Percentiles rank a stretch among this genome's conserved stretches.
These are phyloP conservation scores for Podosphaera aphanis DNA, from an alignment of 2,329 filamentous ascomycete species.

Conservation along the genomic window DNA sequence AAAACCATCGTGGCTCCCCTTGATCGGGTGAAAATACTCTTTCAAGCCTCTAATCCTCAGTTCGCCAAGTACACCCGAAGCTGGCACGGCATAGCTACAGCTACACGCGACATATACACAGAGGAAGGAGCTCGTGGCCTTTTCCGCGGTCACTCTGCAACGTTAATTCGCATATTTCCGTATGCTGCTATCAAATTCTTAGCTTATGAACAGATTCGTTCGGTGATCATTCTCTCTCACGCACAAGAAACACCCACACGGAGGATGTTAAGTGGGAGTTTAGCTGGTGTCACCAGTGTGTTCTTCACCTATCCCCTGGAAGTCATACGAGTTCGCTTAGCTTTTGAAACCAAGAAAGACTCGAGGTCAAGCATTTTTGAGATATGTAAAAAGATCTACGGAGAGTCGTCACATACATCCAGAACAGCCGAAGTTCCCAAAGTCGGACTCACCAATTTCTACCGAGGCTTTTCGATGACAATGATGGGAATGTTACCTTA, in stretches of 20 bases:
- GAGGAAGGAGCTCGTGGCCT: conserved; percentile 53
- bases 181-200: conserved; percentile 97
- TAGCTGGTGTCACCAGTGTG: conserved; percentile 71
- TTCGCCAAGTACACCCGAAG: conserved; percentile 83
- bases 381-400: conserved; percentile 72
- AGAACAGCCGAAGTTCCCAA: conserved; percentile 24
- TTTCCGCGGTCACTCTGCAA: conserved; percentile 86
- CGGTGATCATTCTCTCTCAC: conserved; percentile 44
- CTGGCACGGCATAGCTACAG: conserved; percentile 62
- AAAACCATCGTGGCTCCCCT: conserved; percentile 91
- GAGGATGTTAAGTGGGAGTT: conserved; percentile 47
- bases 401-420: conserved; percentile 31
- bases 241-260: conserved; percentile 61
- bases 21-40: conserved; percentile 94
- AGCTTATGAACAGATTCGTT: conserved; percentile 87
- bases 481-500: conserved; percentile 91
- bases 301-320: conserved; percentile 94
- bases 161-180: conserved; percentile 79
- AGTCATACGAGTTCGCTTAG: conserved; percentile 73
- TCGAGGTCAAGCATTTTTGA: conserved; percentile 44
- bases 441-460: conserved; percentile 69
- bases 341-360: conserved; percentile 72
- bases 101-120: conserved; percentile 62
- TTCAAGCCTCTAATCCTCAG: conserved; percentile 83
- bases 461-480: conserved; percentile 77